Percentiles rank a stretch among this genome's conserved stretches.
phyloP scores from a whole-genome alignment of 2,329 filamentous ascomycete genomes.

The Penicillium fuscoglaucum region DNA sequence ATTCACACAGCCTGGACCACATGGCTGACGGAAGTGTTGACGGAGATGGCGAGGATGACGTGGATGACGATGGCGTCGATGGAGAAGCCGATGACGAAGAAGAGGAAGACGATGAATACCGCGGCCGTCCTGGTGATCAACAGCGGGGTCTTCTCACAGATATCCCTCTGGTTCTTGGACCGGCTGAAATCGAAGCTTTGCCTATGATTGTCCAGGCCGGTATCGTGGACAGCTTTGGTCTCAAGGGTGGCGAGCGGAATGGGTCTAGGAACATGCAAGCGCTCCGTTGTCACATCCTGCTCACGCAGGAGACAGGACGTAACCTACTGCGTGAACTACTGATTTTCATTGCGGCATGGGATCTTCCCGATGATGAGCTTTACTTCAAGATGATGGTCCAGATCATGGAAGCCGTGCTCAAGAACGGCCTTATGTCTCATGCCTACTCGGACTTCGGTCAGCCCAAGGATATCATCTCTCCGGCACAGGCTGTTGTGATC shows the following conservation, averaged over 20 bases:
- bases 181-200: constrained; percentile 90
- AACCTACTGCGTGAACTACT: constrained; percentile 86
- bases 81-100: constrained; percentile 53
- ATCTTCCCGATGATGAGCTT: constrained; percentile 86
- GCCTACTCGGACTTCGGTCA: constrained; percentile 90
- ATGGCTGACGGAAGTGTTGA: constrained; percentile 48
- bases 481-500: constrained; percentile 88
- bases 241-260: constrained; percentile 63
- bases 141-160: constrained; percentile 82
- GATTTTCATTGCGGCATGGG: constrained; percentile 97
- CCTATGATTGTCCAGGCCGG: constrained; percentile 98
- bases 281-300: constrained; percentile 81
- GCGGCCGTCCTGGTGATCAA: constrained; percentile 52
- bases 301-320: constrained; percentile 86
- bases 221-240: constrained; percentile 76
- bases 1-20: constrained; percentile 44
- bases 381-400: constrained; percentile 97
- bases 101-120: constrained; percentile 54
- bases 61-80: constrained; percentile 53
- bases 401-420: constrained; percentile 89
- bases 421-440: constrained; percentile 85
- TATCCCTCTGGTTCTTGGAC: constrained; percentile 89
- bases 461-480: constrained; percentile 93
- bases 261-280: constrained; percentile 78
- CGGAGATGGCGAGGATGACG: constrained; percentile 56